Evolutionary conservation across 805 yeast species (phyloP).

Genomic region (Cyberlindnera amylophila): DNA sequence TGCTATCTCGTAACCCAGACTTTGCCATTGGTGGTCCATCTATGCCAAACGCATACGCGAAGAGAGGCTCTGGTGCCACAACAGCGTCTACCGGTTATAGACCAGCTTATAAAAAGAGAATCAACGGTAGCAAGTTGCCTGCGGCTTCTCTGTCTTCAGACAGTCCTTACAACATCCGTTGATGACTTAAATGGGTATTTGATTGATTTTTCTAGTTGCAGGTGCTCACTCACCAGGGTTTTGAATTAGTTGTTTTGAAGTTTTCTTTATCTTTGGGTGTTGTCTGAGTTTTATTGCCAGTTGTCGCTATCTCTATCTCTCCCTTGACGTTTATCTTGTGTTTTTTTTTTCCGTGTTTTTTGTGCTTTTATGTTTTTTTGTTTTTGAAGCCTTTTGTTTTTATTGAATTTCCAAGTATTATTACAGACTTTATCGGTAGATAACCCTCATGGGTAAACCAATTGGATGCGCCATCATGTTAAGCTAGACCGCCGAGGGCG

Average conservation of each 20-base stretch:
- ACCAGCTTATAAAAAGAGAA: constrained; percentile 37
- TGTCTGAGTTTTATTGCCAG: not conserved
- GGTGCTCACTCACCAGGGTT: no score
- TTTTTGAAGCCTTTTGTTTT: not conserved
- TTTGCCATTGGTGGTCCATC: constrained; percentile 32
- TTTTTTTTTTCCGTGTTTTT: not conserved
- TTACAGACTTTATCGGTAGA: no score
- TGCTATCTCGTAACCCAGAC: constrained; percentile 48
- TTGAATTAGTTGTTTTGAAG: no score
- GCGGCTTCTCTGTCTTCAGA: constrained; percentile 39
- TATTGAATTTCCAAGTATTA: not conserved
- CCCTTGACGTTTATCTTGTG: not conserved
- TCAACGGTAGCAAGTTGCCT: constrained; percentile 33
- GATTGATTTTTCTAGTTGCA: not conserved
- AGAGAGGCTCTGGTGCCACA: constrained; percentile 2
- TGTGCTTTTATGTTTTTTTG: not conserved
- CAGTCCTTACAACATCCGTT: constrained; percentile 43
- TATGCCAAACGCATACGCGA: constrained; percentile 10
- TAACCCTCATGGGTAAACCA: no score
- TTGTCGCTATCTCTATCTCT: not conserved
- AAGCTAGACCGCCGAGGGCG: no score
- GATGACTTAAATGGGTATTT: constrained; percentile 2
- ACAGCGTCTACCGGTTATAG: constrained; percentile 24
- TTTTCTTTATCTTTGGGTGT: no score
- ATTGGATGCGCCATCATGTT: no score